These are phyloP conservation scores for Malus asiatica DNA, from an alignment of 306 rosid genomes.

Conservation along the genomic window DNA sequence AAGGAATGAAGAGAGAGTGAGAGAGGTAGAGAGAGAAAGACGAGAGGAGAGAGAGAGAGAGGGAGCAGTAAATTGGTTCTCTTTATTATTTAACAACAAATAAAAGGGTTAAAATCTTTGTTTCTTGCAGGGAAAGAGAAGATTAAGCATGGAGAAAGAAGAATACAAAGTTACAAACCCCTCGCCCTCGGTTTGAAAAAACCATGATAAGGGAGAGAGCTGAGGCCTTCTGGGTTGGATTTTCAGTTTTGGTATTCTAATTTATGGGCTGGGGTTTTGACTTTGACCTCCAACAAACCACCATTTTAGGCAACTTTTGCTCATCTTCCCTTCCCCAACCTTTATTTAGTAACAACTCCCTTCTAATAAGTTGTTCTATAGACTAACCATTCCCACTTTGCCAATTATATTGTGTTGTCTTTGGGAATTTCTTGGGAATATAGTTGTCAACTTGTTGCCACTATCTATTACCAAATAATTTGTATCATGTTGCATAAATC, in stretches of 20 bases:
- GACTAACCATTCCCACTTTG: not conserved
- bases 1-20: not conserved
- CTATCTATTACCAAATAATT: not conserved
- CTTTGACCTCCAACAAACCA: conserved; percentile 72
- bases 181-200: conserved; percentile 43
- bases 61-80: conserved; percentile 26
- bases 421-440: conserved; percentile 11
- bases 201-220: conserved; percentile 3
- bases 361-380: not conserved
- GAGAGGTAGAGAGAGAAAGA: conserved; percentile 25
- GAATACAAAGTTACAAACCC: conserved; percentile 27
- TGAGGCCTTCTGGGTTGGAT: conserved; percentile 43
- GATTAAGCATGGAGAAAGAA: not conserved
- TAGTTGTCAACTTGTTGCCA: not conserved
- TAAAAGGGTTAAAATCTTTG: not conserved
- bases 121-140: conserved; percentile 34
- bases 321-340: conserved; percentile 31
- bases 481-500: not conserved
- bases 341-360: conserved; percentile 24
- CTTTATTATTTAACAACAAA: not conserved
- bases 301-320: conserved; percentile 62
- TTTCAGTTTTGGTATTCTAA: conserved; percentile 45
- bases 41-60: conserved; percentile 12
- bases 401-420: not conserved
- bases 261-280: conserved; percentile 59